Percentiles rank a stretch among this genome's conserved stretches.
Evolutionary conservation across 1,139 yeast species (phyloP).

Genomic region (Insectozyma bohioensis): DNA sequence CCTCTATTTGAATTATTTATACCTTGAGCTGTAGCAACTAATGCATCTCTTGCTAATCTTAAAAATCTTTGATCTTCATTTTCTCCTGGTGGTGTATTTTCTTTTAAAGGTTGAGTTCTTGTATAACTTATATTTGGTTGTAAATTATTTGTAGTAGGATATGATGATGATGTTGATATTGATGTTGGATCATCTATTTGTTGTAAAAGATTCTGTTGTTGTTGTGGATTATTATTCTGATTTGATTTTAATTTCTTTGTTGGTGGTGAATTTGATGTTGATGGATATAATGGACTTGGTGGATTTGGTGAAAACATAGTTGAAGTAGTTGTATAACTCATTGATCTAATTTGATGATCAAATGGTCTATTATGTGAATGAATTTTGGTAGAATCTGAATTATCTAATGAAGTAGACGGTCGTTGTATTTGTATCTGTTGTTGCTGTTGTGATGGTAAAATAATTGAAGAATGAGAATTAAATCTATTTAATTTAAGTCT

Average conservation of each 20-base stretch:
- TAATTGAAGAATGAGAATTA: slow-evolving; percentile 6
- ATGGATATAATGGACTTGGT: slow-evolving; percentile 12
- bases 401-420: slow-evolving; percentile 3
- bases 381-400: not conserved
- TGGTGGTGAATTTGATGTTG: slow-evolving; percentile 8
- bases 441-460: slow-evolving; percentile 10
- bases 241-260: slow-evolving; percentile 4
- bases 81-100: not conserved
- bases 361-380: too few species aligned
- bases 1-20: slow-evolving; percentile 22
- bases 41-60: slow-evolving; percentile 45
- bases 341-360: slow-evolving; percentile 3
- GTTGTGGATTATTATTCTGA: slow-evolving; percentile 2
- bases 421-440: slow-evolving; percentile 5
- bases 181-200: not conserved
- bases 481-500: slow-evolving; percentile 1
- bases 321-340: slow-evolving; percentile 7
- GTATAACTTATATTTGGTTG: slow-evolving; percentile 16
- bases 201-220: slow-evolving; percentile 2
- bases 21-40: slow-evolving; percentile 45
- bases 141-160: slow-evolving; percentile 2
- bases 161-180: slow-evolving; percentile 5
- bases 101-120: slow-evolving; percentile 8
- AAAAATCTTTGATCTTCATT: slow-evolving; percentile 44
- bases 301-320: slow-evolving; percentile 15